Conservation (phyloP, 805 yeast genomes). For the Cyberlindnera mrakii region DNA sequence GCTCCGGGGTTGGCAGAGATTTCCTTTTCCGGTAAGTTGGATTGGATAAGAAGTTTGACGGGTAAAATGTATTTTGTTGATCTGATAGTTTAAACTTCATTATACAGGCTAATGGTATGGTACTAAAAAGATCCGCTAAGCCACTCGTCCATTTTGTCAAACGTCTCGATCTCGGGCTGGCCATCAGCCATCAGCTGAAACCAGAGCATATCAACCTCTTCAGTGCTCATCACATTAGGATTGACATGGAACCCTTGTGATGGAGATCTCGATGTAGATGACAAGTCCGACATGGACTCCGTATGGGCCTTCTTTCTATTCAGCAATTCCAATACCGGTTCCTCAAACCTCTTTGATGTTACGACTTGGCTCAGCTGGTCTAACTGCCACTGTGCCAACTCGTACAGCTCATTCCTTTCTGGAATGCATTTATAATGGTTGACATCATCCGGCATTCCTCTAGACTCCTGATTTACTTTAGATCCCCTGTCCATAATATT, state of each 20-base stretch:
- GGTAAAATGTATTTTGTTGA: too few species aligned
- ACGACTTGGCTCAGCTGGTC: slow-evolving; percentile 13
- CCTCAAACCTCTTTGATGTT: slow-evolving; percentile 12
- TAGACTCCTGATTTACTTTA: slow-evolving; percentile 15
- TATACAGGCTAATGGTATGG: too few species aligned
- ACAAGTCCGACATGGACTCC: neutral
- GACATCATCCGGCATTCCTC: slow-evolving; percentile 7
- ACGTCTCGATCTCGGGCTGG: neutral
- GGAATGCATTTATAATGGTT: slow-evolving; percentile 23
- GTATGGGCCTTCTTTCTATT: slow-evolving; percentile 2
- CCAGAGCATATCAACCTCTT: slow-evolving; percentile 22
- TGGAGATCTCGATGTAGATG: slow-evolving; percentile 3
- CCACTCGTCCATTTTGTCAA: too few species aligned
- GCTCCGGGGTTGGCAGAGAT: too few species aligned
- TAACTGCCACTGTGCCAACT: slow-evolving; percentile 18
- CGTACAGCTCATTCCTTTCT: slow-evolving; percentile 16
- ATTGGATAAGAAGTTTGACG: too few species aligned
- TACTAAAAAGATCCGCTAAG: too few species aligned
- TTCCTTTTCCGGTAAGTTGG: too few species aligned
- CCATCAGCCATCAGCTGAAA: slow-evolving; percentile 17
- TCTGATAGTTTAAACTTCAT: too few species aligned
- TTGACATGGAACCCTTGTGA: slow-evolving; percentile 15
- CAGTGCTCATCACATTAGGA: slow-evolving; percentile 11
- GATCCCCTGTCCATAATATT: slow-evolving; percentile 23
- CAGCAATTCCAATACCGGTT: slow-evolving; percentile 10